phyloP scores from a whole-genome alignment of 495 filamentous ascomycete genomes.

The Trichoderma parareesei region DNA sequence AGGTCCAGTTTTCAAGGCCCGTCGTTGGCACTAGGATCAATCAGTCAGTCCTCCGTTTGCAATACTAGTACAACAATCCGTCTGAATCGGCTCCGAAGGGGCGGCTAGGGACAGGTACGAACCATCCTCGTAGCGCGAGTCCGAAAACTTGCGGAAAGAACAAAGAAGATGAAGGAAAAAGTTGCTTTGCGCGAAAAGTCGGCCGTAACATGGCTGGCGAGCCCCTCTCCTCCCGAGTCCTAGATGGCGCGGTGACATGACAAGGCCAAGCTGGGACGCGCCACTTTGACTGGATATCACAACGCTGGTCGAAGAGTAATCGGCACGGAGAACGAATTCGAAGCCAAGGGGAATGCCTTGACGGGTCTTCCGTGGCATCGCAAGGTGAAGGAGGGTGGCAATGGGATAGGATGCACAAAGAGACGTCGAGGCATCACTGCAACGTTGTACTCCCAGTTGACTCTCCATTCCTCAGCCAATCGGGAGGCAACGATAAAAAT shows the following conservation, averaged over 20 bases:
- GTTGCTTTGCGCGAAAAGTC: neutral
- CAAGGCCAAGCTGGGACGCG: neutral
- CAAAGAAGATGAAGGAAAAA: neutral
- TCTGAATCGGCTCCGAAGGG: neutral
- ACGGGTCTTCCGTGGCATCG: neutral
- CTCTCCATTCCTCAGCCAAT: constrained; percentile 3
- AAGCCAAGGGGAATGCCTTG: neutral
- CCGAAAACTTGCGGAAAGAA: neutral
- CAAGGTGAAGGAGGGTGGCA: constrained; percentile 4
- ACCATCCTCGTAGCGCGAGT: neutral
- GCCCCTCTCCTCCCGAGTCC: neutral
- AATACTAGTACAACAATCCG: neutral
- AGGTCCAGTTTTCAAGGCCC: constrained; percentile 8
- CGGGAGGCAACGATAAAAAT: neutral
- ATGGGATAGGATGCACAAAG: neutral
- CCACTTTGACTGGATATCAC: neutral
- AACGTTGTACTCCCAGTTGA: constrained; percentile 6
- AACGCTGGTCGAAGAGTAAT: neutral
- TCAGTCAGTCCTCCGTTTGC: constrained; percentile 5
- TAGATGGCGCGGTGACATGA: neutral
- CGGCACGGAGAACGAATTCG: neutral
- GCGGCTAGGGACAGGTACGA: neutral
- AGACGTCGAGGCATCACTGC: neutral
- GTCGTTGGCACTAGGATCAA: neutral
- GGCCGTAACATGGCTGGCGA: neutral